Conservation (phyloP, 2,329 filamentous ascomycete species). For the Fusarium transvaalense region DNA sequence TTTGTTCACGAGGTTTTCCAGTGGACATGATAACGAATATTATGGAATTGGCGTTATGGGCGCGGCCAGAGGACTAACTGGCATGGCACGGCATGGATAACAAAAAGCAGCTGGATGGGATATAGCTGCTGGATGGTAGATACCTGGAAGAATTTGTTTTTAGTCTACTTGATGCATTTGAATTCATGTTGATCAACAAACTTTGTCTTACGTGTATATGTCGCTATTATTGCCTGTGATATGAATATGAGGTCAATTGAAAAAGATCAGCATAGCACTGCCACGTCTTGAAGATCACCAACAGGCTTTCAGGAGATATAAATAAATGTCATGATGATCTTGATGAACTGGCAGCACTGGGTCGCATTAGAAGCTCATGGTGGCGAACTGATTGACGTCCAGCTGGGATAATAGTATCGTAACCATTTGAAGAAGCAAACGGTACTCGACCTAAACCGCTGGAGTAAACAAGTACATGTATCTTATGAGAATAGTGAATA, state of each 20-base stretch:
- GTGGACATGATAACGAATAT: conserved; percentile 17
- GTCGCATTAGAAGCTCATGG: conserved; percentile 1
- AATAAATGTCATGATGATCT: conserved; percentile 26
- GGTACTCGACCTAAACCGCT: neutral
- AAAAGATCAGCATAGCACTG: conserved; percentile 15
- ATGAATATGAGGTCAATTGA: neutral
- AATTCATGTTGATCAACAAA: conserved; percentile 9
- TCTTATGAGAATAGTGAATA: neutral
- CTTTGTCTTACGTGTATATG: neutral
- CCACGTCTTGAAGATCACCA: conserved; percentile 22
- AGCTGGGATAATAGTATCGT: neutral
- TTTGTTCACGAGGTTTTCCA: conserved; percentile 15
- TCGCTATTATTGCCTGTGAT: neutral
- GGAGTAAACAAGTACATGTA: too few species aligned
- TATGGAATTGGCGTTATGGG: conserved; percentile 34
- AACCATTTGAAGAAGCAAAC: neutral
- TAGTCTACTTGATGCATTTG: conserved; percentile 1
- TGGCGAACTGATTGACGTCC: conserved; percentile 5
- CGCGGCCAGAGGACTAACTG: conserved; percentile 28
- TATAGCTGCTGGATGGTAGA: conserved; percentile 30
- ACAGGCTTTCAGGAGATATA: conserved; percentile 13
- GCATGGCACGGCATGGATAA: conserved; percentile 22
- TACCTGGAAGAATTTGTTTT: conserved; percentile 28
- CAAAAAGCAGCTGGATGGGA: conserved; percentile 28
- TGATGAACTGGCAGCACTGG: conserved; percentile 7